Conservation (phyloP, 2,329 filamentous ascomycete genomes). For the Tolypocladium tropicale region DNA sequence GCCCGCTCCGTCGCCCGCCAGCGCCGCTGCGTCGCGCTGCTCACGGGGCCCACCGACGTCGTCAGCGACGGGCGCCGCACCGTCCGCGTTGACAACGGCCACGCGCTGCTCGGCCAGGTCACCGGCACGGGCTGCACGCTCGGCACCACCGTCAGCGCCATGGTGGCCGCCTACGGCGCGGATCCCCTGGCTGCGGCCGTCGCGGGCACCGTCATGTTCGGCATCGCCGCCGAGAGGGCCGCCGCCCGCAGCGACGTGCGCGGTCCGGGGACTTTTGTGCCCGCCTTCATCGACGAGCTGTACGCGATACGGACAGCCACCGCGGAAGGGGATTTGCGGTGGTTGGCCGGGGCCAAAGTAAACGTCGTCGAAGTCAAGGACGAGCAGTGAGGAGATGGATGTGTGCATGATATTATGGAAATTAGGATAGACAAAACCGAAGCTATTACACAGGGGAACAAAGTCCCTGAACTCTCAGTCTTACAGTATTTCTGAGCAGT, state of each 20-base stretch:
- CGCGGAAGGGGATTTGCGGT: constrained; percentile 33
- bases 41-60: constrained; percentile 73
- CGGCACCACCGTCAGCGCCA: constrained; percentile 70
- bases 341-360: constrained; percentile 43
- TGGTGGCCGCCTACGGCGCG: constrained; percentile 50
- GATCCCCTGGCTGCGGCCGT: constrained; percentile 65
- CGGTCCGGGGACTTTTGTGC: constrained; percentile 80
- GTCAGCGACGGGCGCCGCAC: constrained; percentile 64
- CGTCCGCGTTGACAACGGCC: constrained; percentile 64
- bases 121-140: constrained; percentile 80
- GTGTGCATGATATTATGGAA: background rate
- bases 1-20: constrained; percentile 56
- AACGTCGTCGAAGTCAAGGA: constrained; percentile 22
- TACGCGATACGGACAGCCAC: constrained; percentile 39
- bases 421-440: background rate
- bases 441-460: background rate
- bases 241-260: constrained; percentile 55
- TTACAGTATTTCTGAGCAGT: background rate
- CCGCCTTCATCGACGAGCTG: constrained; percentile 70
- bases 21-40: constrained; percentile 65
- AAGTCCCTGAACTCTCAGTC: background rate
- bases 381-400: background rate
- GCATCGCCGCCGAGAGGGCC: constrained; percentile 59
- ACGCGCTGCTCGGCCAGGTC: constrained; percentile 57
- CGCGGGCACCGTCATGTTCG: constrained; percentile 66